Evolutionary conservation across 1,284 basidiomycete species (phyloP).

Genomic region (Malassezia sp.): DNA sequence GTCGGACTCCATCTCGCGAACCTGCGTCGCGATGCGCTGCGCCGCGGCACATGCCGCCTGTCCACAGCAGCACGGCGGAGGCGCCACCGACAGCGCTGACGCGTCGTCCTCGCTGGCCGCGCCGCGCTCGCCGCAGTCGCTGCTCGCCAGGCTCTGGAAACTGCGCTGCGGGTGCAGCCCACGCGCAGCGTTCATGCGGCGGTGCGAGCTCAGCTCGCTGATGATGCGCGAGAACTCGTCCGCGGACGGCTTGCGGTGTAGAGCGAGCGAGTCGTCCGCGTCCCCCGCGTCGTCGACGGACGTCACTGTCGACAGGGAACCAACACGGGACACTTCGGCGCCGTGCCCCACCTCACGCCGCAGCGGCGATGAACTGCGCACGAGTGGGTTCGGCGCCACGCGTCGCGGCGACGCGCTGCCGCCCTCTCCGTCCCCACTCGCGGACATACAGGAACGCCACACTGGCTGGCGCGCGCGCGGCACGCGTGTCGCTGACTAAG

Average conservation of each 20-base stretch:
- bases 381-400: no score
- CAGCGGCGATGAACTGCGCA: no score
- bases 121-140: conserved; percentile 4
- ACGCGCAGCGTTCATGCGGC: not conserved
- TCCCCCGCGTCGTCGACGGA: conserved; percentile 7
- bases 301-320: not conserved
- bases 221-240: conserved; percentile 14
- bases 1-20: conserved; percentile 41
- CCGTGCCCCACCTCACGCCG: no score
- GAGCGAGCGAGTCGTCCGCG: conserved; percentile 8
- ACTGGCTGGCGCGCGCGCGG: no score
- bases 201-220: conserved; percentile 14
- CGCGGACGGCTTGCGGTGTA: conserved; percentile 6
- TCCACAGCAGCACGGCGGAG: conserved; percentile 30
- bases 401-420: no score
- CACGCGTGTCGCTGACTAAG: no score
- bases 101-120: not conserved
- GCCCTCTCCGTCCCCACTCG: no score
- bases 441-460: no score
- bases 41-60: conserved; percentile 30
- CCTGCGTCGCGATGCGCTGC: conserved; percentile 31
- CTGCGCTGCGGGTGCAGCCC: not conserved
- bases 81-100: not conserved
- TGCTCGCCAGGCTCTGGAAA: conserved; percentile 10
- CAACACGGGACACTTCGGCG: conserved; percentile 5